Base-by-base conservation (phyloP, 2,329 filamentous ascomycete genomes). In the Parascedosporium putredinis region DNA sequence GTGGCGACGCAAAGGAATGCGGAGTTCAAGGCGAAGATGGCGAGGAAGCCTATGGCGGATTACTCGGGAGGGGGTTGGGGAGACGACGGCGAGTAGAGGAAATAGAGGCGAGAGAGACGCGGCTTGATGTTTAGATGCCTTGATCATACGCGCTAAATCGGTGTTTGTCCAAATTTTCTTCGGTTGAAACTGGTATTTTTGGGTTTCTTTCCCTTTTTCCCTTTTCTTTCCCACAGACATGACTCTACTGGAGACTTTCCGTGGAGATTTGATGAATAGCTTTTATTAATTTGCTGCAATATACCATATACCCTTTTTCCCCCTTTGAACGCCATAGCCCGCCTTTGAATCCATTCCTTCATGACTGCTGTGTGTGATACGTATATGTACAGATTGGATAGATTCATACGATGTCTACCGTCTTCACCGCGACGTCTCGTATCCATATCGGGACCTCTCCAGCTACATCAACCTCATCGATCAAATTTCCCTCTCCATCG, bases 61-160 rank as follows among this genome's bases (percentile, higher is more conserved):
- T 62, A 62, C 27, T 62, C 61, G 0, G 61, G 61, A 3, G 58
- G 55, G 2, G 59, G 55, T 16, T 62, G 60, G 60, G 60, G 58
- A 22, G 38, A 1, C 22, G 20, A 40, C 23, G 14, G 18, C 7
- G 12, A 44, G 40, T 46, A 9, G 43, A 31, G 33, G 7, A 16
- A 12, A 36, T 36, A 2, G n/a, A n/a, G n/a, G n/a, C 4, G n/a
- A 16, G 33, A 1, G 14, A 18, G 33, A 3, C 20, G n/a, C 33
- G n/a, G 33, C n/a, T 36, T 14, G 14, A 8, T 16, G n/a, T 36
- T 36, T 36, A 14, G 20, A 14, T 36, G n/a, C 3, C 33, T 18
- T 18, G 8, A n/a, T n/a, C n/a, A n/a, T n/a, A n/a, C n/a, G n/a
- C n/a, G n/a, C n/a, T n/a, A n/a, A n/a, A n/a, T n/a, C n/a, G n/a